Evolutionary conservation across 2,329 filamentous ascomycete genomes (phyloP), one percentile per base, ranked within the genome.

Genomic region (Penicillium nordicum): DNA sequence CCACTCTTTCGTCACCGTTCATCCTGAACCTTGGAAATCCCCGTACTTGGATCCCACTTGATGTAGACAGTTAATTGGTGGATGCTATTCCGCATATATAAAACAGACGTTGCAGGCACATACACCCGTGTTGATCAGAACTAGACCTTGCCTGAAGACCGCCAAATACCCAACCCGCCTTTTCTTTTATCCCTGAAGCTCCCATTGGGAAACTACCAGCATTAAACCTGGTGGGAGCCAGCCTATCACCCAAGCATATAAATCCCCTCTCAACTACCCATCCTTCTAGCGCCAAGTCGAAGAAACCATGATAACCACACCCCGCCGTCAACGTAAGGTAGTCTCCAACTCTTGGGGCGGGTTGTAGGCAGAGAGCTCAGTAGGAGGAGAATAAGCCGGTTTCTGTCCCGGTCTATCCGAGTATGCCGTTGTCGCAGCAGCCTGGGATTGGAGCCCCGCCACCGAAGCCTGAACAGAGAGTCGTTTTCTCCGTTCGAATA

Each of bases 1-100:
- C 51, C 51, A 54, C 51, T 49, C 30, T 54, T 42, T 54, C 51
- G 51, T 54, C 51, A 54, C 51, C 38, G 48, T 50, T 5, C 14
- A 9, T 41, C 12, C 1, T 12, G 12, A 41, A 23, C 10, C 34
- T 36, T 36, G 34, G 34, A 36, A 36, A 36, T 36, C 32, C 14
- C 6, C 9, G 14, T 16, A 16, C 34, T 16, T 41, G 38, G 1
- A 25, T 9, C 23, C 21, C 21, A 41, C 8, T 36, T 32, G 5
- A 36, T 36, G 14, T 16, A n/a, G 16, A n/a, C 34, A n/a, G 3
- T n/a, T 36, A 5, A 9, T 36, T 36, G 14, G 34, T 36, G 34
- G 7, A 36, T 36, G 7, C 14, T 9, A 16, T 16, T 8, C 34
- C 34, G 7, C 3, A n/a, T 36, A 12, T 12, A 14, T 32, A 3